phyloP scores from a whole-genome alignment of 1,284 basidiomycete species.

The Trametes pubescens region DNA sequence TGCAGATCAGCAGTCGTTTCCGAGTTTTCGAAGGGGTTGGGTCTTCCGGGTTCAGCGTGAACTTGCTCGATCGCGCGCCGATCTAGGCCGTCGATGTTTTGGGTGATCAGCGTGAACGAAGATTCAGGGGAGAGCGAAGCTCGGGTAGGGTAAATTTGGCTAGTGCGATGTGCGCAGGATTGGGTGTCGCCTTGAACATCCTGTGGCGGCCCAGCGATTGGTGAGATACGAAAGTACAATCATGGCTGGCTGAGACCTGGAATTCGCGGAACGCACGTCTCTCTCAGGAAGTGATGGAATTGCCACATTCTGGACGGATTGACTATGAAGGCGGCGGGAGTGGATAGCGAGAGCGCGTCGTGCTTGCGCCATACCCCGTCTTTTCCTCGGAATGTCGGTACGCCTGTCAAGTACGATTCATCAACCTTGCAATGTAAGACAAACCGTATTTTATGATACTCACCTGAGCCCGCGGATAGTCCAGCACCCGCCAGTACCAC shows the following conservation, averaged over 20 bases:
- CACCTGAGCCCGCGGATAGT: conserved; percentile 61
- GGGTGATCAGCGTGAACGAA: conserved; percentile 61
- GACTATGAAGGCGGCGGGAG: conserved; percentile 58
- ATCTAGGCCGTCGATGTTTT: conserved; percentile 69
- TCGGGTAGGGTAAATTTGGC: conserved; percentile 52
- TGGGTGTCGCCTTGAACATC: conserved; percentile 55
- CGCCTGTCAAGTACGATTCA: conserved; percentile 44
- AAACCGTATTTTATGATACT: conserved; percentile 22
- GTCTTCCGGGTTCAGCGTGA: not conserved
- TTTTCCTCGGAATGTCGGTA: conserved; percentile 63
- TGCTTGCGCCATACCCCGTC: conserved; percentile 66
- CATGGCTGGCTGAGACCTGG: not conserved
- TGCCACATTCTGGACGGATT: conserved; percentile 65
- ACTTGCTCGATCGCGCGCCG: conserved; percentile 41
- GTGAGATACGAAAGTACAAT: not conserved
- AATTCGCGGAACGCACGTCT: conserved; percentile 45
- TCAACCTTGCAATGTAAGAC: not conserved
- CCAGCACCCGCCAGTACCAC: conserved; percentile 64
- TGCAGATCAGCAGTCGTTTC: conserved; percentile 15
- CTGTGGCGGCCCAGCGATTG: conserved; percentile 37
- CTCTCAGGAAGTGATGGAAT: conserved; percentile 65
- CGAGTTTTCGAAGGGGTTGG: conserved; percentile 1
- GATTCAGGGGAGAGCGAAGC: conserved; percentile 50
- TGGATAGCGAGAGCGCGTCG: conserved; percentile 61
- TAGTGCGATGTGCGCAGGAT: conserved; percentile 60